Evolutionary conservation across 768 basidiomycete genomes (phyloP), one percentile per base, ranked within the genome.

Genomic region (Hortiboletus campestris): DNA sequence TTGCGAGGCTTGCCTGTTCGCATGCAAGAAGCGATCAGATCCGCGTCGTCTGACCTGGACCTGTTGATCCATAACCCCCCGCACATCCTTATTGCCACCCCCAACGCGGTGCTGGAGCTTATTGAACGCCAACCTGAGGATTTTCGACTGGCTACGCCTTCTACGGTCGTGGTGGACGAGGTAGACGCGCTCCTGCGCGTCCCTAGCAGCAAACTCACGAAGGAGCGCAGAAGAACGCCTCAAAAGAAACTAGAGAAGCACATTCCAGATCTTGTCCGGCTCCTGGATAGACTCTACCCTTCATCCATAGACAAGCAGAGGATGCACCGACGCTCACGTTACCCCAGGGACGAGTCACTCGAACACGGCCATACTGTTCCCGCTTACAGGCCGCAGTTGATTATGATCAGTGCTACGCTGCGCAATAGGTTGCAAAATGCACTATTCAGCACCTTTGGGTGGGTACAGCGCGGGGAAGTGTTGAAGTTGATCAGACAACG

Each of bases 341-440:
- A 19, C 13, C 29, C 46, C 10, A 22, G 49, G 39, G 63, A 59
- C 43, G 51, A 35, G 45, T 47, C 62, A 40, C 31, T 49, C 35
- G 51, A 46, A 58, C 58, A 50, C 44, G 44, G 10, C 16, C 39
- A 55, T 35, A 46, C 49, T 42, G 12, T 50, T 38, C 51, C 51
- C n/a, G 39, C 41, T 20, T 20, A 46, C 69, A 73, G 57, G 28
- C 82, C 86, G 22, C 89, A 90, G 66, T 68, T 89, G 50, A 73
- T 91, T 41, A 69, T 89, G 64, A 79, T 84, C 46, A 89, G 87
- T 64, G 89, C 89, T 40, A 91, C 89, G 8, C 73, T 91, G 58
- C 77, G 82, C 41, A 76, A 72, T 47, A 79, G 79, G 56, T 73
- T 72, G 51, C 64, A 61, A 46, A 60, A 40, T 14, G 64, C 72